These are phyloP conservation scores for Fulvia fulva DNA, from an alignment of 2,329 filamentous ascomycete species.

Conservation along the genomic window DNA sequence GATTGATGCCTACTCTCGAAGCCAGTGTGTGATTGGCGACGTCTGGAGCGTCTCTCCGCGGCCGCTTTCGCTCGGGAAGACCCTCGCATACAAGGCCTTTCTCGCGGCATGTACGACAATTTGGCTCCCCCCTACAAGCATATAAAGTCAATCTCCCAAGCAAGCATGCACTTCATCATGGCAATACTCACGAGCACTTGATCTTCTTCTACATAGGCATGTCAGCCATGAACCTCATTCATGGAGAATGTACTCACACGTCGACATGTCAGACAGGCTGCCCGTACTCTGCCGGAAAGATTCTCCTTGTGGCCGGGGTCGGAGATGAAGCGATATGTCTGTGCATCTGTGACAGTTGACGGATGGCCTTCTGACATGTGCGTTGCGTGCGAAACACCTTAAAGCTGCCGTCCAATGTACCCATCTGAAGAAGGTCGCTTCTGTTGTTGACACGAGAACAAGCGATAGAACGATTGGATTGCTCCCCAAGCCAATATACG, in stretches of 20 bases:
- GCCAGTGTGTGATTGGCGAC: background rate
- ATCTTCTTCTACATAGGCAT: slow-evolving; percentile 21
- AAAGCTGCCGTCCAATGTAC: background rate
- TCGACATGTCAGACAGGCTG: slow-evolving; percentile 27
- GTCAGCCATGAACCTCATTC: background rate
- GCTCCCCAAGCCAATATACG: too few species aligned
- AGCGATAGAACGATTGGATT: too few species aligned
- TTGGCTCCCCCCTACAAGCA: slow-evolving; percentile 16
- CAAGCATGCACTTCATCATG: background rate
- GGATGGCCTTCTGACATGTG: slow-evolving; percentile 22
- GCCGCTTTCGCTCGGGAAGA: slow-evolving; percentile 22
- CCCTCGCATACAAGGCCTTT: slow-evolving; percentile 26
- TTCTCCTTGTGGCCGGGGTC: slow-evolving; percentile 29
- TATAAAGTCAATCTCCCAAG: background rate
- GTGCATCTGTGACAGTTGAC: slow-evolving; percentile 10
- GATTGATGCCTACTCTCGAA: slow-evolving; percentile 8
- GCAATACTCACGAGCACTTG: slow-evolving; percentile 15
- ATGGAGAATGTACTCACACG: background rate
- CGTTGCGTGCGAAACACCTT: background rate
- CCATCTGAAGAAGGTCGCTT: background rate
- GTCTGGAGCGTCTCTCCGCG: slow-evolving; percentile 11
- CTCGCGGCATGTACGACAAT: slow-evolving; percentile 24
- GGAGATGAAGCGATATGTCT: slow-evolving; percentile 23
- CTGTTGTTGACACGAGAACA: background rate
- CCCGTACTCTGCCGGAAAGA: slow-evolving; percentile 26